Conservation (phyloP, 306 rosid genomes). For the Prunus dulcis region DNA sequence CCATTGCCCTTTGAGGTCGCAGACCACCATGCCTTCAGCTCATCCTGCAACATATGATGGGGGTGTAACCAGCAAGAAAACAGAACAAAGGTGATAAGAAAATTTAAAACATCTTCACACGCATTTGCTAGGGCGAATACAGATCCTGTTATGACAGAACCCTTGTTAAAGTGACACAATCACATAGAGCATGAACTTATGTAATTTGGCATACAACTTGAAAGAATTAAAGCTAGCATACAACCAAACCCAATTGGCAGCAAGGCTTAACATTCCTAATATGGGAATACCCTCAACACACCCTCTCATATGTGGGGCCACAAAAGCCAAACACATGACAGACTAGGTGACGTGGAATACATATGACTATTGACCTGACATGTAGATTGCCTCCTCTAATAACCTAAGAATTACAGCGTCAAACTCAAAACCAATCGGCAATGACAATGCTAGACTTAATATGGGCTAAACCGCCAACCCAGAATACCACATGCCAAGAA, state of each 20-base stretch:
- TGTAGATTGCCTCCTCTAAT: background rate
- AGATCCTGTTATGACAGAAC: background rate
- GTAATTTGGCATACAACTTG: too few species aligned
- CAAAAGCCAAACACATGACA: background rate
- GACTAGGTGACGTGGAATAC: background rate
- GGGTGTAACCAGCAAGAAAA: background rate
- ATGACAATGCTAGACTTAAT: too few species aligned
- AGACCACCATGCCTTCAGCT: constrained; percentile 87
- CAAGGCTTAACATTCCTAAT: too few species aligned
- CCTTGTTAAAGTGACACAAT: background rate
- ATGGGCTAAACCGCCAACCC: background rate
- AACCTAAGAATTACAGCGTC: background rate
- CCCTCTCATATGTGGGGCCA: background rate
- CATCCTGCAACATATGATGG: constrained; percentile 54
- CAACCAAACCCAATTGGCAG: too few species aligned
- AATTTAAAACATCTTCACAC: background rate
- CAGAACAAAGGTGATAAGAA: background rate
- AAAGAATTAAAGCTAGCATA: too few species aligned
- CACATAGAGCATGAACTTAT: background rate
- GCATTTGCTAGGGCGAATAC: background rate
- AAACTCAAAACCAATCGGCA: background rate
- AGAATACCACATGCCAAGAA: background rate
- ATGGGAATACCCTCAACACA: too few species aligned
- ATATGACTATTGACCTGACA: background rate
- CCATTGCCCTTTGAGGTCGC: constrained; percentile 39